Base-by-base conservation (phyloP, 106 monocot species). In the Dioscorea zingiberensis region DNA sequence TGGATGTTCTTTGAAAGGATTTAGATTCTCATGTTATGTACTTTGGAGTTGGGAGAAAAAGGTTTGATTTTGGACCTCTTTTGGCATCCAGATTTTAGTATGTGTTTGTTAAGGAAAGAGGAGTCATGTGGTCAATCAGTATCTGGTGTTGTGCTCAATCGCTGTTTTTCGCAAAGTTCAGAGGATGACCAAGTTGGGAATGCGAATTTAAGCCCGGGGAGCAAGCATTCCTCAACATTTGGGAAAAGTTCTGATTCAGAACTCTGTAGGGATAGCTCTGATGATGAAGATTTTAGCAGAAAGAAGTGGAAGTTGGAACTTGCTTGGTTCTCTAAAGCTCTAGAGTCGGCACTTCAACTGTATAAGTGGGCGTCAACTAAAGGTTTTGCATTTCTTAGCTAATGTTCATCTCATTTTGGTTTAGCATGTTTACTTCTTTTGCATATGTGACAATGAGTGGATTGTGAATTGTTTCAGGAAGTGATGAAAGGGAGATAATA, bases 311-410 rank as follows among this genome's bases (percentile, higher is more conserved):
- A 86, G 74, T 21, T 81, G 23, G 94, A 94, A 62, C 48, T 74
- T 25, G 82, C 78, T 56, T 89, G 94, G 94, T 80, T 89, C 25
- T 73, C 86, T 27, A 89, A 77, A 75, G 89, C 89, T 48, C 75
- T 94, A 30, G 86, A 89, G 25, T 86, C 86, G 4, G 89, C 94
- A 2, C 44, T 89, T 71, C 84, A 94, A 28, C 47, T 89, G 46
- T 94, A 79, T 54, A 94, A 90, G 21, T 82, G 89, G 86, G 79
- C 83, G 26, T 79, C 76, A 59, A 25, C 85, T 6, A 38, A 38
- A 38, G 38, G 38, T 38, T 38, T 38, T 38, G 9, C 6, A 38
- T 38, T 38, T 38, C 10, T 1, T 38, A 38, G 38, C 38, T 38
- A 38, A 53, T 16, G 16, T 19, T 19, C 14, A 15, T 53, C 19